Conservation (phyloP, 768 basidiomycete species). For the Boletus tylopilopsis region DNA sequence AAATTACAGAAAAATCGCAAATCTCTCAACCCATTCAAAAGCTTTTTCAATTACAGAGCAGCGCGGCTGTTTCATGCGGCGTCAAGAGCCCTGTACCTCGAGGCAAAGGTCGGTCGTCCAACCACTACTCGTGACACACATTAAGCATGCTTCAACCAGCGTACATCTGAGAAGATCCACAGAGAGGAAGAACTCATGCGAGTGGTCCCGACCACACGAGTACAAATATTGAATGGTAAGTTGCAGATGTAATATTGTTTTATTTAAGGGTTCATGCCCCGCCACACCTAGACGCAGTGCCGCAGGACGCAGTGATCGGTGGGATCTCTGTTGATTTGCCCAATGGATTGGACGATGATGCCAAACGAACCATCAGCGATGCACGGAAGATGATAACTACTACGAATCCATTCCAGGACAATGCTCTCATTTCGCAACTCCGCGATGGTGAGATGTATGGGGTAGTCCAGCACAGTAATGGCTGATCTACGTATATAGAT, state of each 20-base stretch:
- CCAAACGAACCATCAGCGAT: neutral
- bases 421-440: neutral
- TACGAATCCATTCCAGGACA: slow-evolving; percentile 1
- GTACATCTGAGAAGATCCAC: neutral
- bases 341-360: neutral
- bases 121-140: too few species aligned
- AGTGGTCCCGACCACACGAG: neutral
- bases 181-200: neutral
- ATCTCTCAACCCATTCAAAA: slow-evolving; percentile 2
- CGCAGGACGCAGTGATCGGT: neutral
- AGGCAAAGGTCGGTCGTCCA: too few species aligned
- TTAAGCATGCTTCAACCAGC: neutral
- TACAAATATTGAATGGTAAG: neutral
- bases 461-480: neutral
- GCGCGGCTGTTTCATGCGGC: neutral
- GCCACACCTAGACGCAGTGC: neutral
- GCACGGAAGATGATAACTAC: neutral
- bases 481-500: neutral
- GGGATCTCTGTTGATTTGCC: neutral
- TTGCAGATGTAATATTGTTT: too few species aligned
- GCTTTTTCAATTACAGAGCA: neutral
- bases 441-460: neutral
- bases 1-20: neutral
- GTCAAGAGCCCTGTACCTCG: too few species aligned
- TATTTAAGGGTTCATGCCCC: neutral